Evolutionary conservation across 1,284 basidiomycete genomes (phyloP).

Genomic region (Marasmius tenuissimus): DNA sequence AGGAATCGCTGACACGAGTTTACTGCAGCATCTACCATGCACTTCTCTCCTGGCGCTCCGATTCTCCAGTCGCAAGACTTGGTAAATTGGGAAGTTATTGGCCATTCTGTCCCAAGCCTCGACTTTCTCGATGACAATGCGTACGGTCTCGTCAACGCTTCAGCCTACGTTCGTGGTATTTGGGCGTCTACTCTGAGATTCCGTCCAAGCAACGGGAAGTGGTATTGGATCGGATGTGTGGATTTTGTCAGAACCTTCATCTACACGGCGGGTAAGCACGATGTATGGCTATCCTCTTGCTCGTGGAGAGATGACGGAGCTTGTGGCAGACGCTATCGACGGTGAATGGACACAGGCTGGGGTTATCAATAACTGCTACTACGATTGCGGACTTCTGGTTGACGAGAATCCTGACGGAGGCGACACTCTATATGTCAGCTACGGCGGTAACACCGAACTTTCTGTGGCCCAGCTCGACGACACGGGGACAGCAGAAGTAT

Average conservation of each 20-base stretch:
- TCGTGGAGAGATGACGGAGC: not conserved
- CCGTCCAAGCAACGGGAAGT: constrained; percentile 17
- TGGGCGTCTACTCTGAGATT: constrained; percentile 25
- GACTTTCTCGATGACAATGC: constrained; percentile 16
- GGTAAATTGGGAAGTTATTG: constrained; percentile 26
- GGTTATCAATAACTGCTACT: constrained; percentile 17
- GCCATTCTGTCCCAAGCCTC: constrained; percentile 25
- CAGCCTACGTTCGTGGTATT: constrained; percentile 24
- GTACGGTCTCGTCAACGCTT: constrained; percentile 19
- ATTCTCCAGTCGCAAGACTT: constrained; percentile 25
- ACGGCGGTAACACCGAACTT: constrained; percentile 9
- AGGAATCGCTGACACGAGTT: not conserved
- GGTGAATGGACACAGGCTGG: constrained; percentile 13
- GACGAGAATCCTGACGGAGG: constrained; percentile 16
- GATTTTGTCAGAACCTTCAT: constrained; percentile 20
- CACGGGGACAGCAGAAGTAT: constrained; percentile 13
- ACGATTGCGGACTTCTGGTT: constrained; percentile 19
- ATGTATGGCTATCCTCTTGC: not conserved
- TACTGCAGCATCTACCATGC: constrained; percentile 12
- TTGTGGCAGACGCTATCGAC: not conserved
- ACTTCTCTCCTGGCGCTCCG: constrained; percentile 25
- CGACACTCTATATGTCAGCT: constrained; percentile 20
- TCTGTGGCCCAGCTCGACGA: constrained; percentile 18
- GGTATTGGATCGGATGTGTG: constrained; percentile 26
- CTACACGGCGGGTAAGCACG: constrained; percentile 13